Evolutionary conservation across 1,139 yeast genomes (phyloP), one percentile per base, ranked within the genome.

Genomic region (Wickerhamomyces sp.): DNA sequence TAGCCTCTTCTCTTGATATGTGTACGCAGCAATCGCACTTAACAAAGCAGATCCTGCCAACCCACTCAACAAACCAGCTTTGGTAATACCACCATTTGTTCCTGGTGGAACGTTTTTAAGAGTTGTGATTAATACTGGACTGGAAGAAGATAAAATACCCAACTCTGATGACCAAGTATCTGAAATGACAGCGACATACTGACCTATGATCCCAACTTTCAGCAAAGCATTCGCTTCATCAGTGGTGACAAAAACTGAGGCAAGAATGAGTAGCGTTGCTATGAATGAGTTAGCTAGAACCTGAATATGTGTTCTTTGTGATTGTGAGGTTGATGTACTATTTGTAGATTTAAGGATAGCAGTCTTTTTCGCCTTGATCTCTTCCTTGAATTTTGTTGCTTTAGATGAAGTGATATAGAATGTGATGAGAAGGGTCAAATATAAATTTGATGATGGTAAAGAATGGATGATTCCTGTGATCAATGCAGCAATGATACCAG

Each of bases 141-240:
- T 51, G 7, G 61, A 44, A 31, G 53, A 53, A 1, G 77, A 70
- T 27, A 75, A 53, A 14, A 74, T 72, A 2, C 79, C 79, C 27
- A 75, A 57, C 49, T 75, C 79, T 1, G 76, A 71, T 2, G 78
- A 72, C 69, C 73, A 70, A 0, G 79, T 73, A 47, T 74, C 79
- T 5, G 76, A 71, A 1, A 71, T 70, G 11, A 72, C 76, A 3
- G 75, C 74, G 7, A 72, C 68, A 50, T 74, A 75, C 40, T 74
- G 76, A 4, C 69, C 64, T 27, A 69, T 55, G 18, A 69, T 56
- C 6, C 73, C 75, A 7, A 66, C 58, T 45, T 55, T 50, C 7
- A 53, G 26, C 37, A 57, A 39, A 10, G 38, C 29, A 8, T 42
- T 44, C 7, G 37, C 10, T 10, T 39, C 46, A 9, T 27, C 36